These are phyloP conservation scores for Thielaviopsis populi DNA, from an alignment of 2,329 filamentous ascomycete genomes.

Conservation along the genomic window DNA sequence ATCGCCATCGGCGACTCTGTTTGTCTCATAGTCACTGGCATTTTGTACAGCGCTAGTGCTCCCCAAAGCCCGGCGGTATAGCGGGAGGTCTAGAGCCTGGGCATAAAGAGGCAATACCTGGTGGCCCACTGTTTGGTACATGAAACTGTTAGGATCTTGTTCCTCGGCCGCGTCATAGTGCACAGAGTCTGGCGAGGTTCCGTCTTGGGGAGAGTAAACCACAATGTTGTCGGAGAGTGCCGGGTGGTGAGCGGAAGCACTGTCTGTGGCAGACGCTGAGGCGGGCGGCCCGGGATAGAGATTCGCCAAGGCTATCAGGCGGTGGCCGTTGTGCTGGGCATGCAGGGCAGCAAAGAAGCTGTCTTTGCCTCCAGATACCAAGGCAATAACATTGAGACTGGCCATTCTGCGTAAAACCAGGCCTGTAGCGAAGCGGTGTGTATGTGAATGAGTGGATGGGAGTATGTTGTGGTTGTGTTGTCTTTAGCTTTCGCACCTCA, in stretches of 20 bases:
- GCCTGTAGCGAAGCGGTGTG: background rate
- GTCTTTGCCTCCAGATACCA: conserved; percentile 95
- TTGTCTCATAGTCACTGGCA: conserved; percentile 50
- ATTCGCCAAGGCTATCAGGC: conserved; percentile 77
- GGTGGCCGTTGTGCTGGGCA: conserved; percentile 73
- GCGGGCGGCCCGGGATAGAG: conserved; percentile 43
- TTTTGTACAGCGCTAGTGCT: conserved; percentile 53
- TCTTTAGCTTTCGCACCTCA: background rate
- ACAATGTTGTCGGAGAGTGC: conserved; percentile 18
- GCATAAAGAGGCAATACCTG: conserved; percentile 73
- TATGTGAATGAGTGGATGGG: background rate
- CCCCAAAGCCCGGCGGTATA: conserved; percentile 65
- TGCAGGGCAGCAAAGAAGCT: conserved; percentile 89
- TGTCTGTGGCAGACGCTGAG: background rate
- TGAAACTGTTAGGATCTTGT: conserved; percentile 78
- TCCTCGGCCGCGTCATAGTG: conserved; percentile 20
- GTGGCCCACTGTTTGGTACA: conserved; percentile 98
- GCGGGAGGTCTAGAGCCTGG: conserved; percentile 59
- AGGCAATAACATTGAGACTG: conserved; percentile 63
- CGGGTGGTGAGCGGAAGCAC: background rate
- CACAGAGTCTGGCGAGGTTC: conserved; percentile 8
- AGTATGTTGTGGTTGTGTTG: background rate
- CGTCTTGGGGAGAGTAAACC: conserved; percentile 16
- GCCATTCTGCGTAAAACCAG: conserved; percentile 6
- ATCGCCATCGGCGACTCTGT: conserved; percentile 34